Percentiles rank a stretch among this genome's conserved stretches.
These are phyloP conservation scores for Shiraia sp. DNA, from an alignment of 2,329 filamentous ascomycete species.

Conservation along the genomic window DNA sequence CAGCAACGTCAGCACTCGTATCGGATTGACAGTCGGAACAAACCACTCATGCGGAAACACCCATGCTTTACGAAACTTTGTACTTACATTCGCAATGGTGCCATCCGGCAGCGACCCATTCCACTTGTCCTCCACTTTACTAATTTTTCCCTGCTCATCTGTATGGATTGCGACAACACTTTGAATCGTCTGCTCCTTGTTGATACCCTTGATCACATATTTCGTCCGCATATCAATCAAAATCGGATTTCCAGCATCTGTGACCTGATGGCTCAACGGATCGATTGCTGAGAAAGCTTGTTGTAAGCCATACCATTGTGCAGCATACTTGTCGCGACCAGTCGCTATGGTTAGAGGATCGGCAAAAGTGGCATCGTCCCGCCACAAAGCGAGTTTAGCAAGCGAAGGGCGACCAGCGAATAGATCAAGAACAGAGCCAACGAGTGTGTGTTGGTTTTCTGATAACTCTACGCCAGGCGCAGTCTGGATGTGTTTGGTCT, in stretches of 20 bases:
- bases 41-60: constrained; percentile 14
- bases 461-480: constrained; percentile 56
- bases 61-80: constrained; percentile 46
- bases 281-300: constrained; percentile 62
- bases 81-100: constrained; percentile 56
- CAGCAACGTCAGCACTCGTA: constrained; percentile 30
- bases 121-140: constrained; percentile 60
- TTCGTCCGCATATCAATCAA: constrained; percentile 57
- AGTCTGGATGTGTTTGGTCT: constrained; percentile 59
- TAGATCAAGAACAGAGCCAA: constrained; percentile 64
- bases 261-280: constrained; percentile 59
- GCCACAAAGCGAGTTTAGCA: constrained; percentile 63
- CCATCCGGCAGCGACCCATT: constrained; percentile 57
- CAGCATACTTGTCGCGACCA: constrained; percentile 58
- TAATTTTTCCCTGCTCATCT: constrained; percentile 51
- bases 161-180: constrained; percentile 55
- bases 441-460: constrained; percentile 56
- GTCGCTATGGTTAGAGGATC: constrained; percentile 63
- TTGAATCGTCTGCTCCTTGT: constrained; percentile 55
- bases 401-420: constrained; percentile 64
- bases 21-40: neutral
- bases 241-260: constrained; percentile 62
- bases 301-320: constrained; percentile 64
- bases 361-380: constrained; percentile 59
- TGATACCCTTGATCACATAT: constrained; percentile 59